Evolutionary conservation across 176 grass and related monocot genomes (phyloP).

Genomic region (Luzula sylvatica): DNA sequence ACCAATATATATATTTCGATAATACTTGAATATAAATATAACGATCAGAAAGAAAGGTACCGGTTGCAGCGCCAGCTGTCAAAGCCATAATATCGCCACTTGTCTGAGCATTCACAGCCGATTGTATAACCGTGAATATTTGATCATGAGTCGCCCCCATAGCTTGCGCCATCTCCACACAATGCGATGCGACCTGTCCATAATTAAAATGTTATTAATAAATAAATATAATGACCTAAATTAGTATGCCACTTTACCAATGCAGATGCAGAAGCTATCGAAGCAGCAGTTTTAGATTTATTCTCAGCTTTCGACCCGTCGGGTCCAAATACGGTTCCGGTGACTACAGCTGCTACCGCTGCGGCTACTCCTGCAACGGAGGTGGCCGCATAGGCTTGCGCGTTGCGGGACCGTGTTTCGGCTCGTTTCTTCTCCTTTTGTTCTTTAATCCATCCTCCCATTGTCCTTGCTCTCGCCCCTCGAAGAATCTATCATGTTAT

Average conservation of each 20-base stretch:
- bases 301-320: slow-evolving; percentile 26
- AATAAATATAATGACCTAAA: no score
- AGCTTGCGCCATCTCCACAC: slow-evolving; percentile 84
- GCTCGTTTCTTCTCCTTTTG: slow-evolving; percentile 86
- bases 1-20: no score
- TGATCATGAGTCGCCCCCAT: slow-evolving; percentile 77
- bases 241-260: no score
- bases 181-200: slow-evolving; percentile 61
- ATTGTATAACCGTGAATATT: slow-evolving; percentile 62
- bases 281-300: slow-evolving; percentile 56
- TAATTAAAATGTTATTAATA: no score
- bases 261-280: slow-evolving; percentile 53
- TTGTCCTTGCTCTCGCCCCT: slow-evolving; percentile 36
- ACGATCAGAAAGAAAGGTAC: slow-evolving; percentile 11
- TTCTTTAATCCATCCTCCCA: slow-evolving; percentile 86
- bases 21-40: background rate
- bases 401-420: slow-evolving; percentile 68
- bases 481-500: slow-evolving; percentile 23
- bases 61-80: slow-evolving; percentile 75
- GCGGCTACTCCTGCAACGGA: slow-evolving; percentile 84
- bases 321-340: slow-evolving; percentile 44
- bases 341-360: slow-evolving; percentile 71
- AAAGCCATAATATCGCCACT: slow-evolving; percentile 88
- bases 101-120: slow-evolving; percentile 74
- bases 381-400: slow-evolving; percentile 75